Base-by-base conservation (phyloP, 345 rosid genomes). In the Combretum micranthum region DNA sequence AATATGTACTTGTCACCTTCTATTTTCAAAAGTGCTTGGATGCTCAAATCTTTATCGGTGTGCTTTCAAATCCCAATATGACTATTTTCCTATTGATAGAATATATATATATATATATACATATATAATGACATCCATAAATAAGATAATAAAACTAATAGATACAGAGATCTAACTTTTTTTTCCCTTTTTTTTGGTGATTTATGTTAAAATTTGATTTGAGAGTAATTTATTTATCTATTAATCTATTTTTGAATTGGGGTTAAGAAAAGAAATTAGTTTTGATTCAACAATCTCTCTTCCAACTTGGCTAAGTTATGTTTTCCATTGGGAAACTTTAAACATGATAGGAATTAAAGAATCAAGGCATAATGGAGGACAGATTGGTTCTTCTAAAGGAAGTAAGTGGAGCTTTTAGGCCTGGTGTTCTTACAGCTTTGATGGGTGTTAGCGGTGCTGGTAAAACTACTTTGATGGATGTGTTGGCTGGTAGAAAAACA, bases 401-500 rank as follows among this genome's bases (percentile, higher is more conserved):
- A 14, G 68, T 79, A 44, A 75, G 72, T 44, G 84, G 84, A 13
- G 59, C 78, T 44, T 79, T 75, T 32, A 70, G 78, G 66, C 80
- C 78, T 6, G 80, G 78, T 15, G 78, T 79, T 50, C 80, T 78
- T 13, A 78, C 83, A 44, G 80, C 84, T 51, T 32, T 79, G 32
- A 79, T 79, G 84, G 84, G 84, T 32, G 77, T 68, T 15, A 79
- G 78, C 45, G 81, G 84, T 46, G 81, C 81, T 15, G 81, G 84
- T 15, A 79, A 79, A 63, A 79, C 84, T 15, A 79, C 84, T 47
- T 44, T 76, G 56, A 70, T 76, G 81, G 84, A 79, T 55, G 84
- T 79, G 53, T 54, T 79, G 19, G 78, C 84, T 52, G 84, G 84
- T 22, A 70, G 84, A 61, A 79, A 79, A 59, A 75, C 84, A 15